Evolutionary conservation across 2,329 filamentous ascomycete genomes (phyloP).

Genomic region (Ascochyta koolunga): DNA sequence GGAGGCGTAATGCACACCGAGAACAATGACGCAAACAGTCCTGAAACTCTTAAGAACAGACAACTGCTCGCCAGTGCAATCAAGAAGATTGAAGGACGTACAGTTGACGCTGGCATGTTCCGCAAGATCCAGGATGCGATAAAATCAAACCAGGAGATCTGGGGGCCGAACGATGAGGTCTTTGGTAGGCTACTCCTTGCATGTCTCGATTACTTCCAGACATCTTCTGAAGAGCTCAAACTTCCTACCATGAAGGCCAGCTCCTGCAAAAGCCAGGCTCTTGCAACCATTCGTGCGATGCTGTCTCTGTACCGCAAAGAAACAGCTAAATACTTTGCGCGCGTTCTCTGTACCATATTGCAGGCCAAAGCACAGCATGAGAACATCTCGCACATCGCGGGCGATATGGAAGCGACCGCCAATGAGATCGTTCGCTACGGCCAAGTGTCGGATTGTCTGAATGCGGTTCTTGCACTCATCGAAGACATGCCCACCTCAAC

Average conservation of each 20-base stretch:
- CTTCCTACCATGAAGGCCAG: conserved; percentile 68
- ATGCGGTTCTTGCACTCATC: conserved; percentile 47
- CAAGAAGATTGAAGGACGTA: conserved; percentile 71
- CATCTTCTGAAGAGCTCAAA: conserved; percentile 54
- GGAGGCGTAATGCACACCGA: conserved; percentile 45
- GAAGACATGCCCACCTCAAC: conserved; percentile 38
- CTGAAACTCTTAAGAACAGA: conserved; percentile 52
- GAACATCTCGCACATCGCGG: conserved; percentile 72
- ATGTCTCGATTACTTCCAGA: conserved; percentile 74
- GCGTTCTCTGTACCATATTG: conserved; percentile 71
- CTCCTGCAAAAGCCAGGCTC: conserved; percentile 75
- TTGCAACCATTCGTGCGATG: conserved; percentile 75
- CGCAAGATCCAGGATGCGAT: conserved; percentile 77
- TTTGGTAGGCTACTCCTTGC: conserved; percentile 72
- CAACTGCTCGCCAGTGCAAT: conserved; percentile 77
- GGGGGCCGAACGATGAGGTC: conserved; percentile 70
- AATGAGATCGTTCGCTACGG: conserved; percentile 73
- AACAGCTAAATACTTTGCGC: conserved; percentile 71
- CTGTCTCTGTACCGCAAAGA: conserved; percentile 69
- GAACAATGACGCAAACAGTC: conserved; percentile 38
- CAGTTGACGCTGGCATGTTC: conserved; percentile 82
- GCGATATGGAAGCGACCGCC: conserved; percentile 74
- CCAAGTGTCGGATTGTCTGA: conserved; percentile 61
- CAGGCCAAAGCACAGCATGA: conserved; percentile 70
- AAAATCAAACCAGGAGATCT: conserved; percentile 66